A percentile compares a stretch with the other conserved stretches of the same genome.
phyloP scores from a whole-genome alignment of 768 basidiomycete genomes.

The Trametes elegans region DNA sequence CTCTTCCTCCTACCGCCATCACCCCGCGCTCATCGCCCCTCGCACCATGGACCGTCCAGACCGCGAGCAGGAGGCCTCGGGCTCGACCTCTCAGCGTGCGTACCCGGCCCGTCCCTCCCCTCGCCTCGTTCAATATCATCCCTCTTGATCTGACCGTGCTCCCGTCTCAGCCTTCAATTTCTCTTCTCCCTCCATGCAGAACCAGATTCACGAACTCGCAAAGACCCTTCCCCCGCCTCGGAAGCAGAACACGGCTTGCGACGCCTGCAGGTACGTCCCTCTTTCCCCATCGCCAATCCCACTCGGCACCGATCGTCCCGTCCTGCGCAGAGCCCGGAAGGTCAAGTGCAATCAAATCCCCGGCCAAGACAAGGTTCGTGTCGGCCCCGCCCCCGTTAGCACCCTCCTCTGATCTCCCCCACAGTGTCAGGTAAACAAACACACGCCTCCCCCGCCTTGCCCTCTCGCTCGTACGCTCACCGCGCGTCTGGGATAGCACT shows the following conservation, averaged over 20 bases:
- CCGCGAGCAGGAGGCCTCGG: slow-evolving; percentile 6
- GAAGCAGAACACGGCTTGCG: slow-evolving; percentile 92
- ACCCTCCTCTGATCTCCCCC: slow-evolving; percentile 19
- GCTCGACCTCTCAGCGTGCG: slow-evolving; percentile 17
- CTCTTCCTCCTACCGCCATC: slow-evolving; percentile 3
- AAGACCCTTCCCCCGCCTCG: slow-evolving; percentile 81
- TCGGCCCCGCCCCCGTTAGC: slow-evolving; percentile 14
- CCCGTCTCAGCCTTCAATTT: slow-evolving; percentile 52
- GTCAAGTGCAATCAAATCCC: slow-evolving; percentile 85
- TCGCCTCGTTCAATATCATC: slow-evolving; percentile 16
- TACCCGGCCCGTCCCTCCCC: background rate
- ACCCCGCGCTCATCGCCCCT: slow-evolving; percentile 3
- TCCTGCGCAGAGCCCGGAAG: slow-evolving; percentile 63
- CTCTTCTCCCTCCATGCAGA: slow-evolving; percentile 68
- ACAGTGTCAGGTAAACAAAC: slow-evolving; percentile 63
- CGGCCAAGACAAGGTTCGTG: slow-evolving; percentile 76
- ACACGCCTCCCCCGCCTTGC: background rate
- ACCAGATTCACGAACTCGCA: slow-evolving; percentile 78
- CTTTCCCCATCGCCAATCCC: background rate
- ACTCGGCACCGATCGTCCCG: background rate
- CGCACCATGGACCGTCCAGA: slow-evolving; percentile 18
- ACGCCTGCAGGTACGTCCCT: slow-evolving; percentile 73
- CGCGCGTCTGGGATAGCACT: slow-evolving; percentile 53
- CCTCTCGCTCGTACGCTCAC: slow-evolving; percentile 16
- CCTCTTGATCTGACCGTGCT: slow-evolving; percentile 27